Percentiles rank a stretch among this genome's conserved stretches.
Evolutionary conservation across 768 basidiomycete genomes (phyloP).

Genomic region (Pleurotus salmoneostramineus): DNA sequence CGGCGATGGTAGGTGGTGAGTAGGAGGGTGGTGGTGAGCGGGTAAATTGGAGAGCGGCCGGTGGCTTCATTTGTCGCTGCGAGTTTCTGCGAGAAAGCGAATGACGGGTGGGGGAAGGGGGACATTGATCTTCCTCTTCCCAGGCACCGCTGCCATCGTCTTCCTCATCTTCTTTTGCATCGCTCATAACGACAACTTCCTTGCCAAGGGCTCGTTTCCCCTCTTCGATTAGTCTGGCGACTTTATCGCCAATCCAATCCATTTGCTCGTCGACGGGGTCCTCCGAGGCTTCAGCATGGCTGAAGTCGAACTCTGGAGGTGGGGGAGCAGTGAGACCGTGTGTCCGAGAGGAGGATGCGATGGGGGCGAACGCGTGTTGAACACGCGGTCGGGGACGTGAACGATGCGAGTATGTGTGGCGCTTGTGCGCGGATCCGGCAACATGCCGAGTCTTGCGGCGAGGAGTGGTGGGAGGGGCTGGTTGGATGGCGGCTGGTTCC

Average conservation of each 20-base stretch:
- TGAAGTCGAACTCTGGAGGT: conserved; percentile 9
- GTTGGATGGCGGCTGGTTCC: conserved; percentile 22
- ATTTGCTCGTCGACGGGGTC: conserved; percentile 30
- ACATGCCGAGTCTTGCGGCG: conserved; percentile 32
- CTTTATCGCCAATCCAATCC: conserved; percentile 78
- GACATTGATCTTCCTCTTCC: conserved; percentile 56
- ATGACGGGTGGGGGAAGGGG: conserved; percentile 17
- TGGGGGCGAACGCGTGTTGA: conserved; percentile 20
- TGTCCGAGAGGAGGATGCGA: conserved; percentile 7
- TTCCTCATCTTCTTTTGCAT: conserved; percentile 67
- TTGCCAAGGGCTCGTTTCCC: conserved; percentile 72
- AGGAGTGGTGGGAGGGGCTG: conserved; percentile 32
- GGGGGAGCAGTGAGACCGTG: conserved; percentile 8
- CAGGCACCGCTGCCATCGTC: conserved; percentile 75
- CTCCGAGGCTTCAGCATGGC: background rate
- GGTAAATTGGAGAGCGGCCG: conserved; percentile 20
- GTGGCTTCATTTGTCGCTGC: conserved; percentile 15
- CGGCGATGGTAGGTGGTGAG: conserved; percentile 19
- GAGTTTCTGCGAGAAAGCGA: conserved; percentile 22
- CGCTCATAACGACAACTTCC: conserved; percentile 79
- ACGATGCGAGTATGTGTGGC: conserved; percentile 31
- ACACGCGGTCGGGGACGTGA: conserved; percentile 18
- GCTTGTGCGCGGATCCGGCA: conserved; percentile 25
- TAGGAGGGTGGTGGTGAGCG: conserved; percentile 8
- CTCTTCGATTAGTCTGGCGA: conserved; percentile 69